Percentiles rank a stretch among this genome's conserved stretches.
phyloP scores from a whole-genome alignment of 495 filamentous ascomycete genomes.

The Penicillium chermesinum region DNA sequence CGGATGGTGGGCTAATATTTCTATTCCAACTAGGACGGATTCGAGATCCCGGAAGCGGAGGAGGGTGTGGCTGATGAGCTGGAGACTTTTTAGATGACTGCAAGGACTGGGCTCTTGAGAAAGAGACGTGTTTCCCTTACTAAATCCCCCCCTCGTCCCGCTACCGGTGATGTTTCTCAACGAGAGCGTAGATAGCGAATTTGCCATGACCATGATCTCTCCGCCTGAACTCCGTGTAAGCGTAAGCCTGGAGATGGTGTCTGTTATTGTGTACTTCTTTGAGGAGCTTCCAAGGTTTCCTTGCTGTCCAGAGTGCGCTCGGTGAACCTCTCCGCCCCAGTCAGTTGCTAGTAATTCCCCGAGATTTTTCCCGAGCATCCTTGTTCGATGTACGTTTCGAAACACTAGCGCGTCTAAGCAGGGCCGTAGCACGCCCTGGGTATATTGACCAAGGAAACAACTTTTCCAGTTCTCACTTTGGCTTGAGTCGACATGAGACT shows the following conservation, averaged over 20 bases:
- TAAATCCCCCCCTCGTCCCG: conserved; percentile 20
- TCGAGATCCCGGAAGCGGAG: conserved; percentile 46
- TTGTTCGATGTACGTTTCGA: no score
- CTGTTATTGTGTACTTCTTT: not conserved
- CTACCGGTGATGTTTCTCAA: conserved; percentile 10
- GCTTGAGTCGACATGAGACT: no score
- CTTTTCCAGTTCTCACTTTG: no score
- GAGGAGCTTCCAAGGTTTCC: no score
- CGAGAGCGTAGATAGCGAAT: conserved; percentile 19
- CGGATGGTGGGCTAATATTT: not conserved
- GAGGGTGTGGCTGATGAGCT: conserved; percentile 37
- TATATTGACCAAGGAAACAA: no score
- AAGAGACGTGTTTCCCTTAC: conserved; percentile 12
- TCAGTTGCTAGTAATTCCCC: no score
- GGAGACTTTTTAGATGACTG: conserved; percentile 44
- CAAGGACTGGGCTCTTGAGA: conserved; percentile 4
- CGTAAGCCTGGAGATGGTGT: no score
- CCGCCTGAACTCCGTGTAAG: not conserved
- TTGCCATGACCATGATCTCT: conserved; percentile 6
- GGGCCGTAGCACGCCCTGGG: no score
- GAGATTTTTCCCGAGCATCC: no score
- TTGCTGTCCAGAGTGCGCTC: no score
- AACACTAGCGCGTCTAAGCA: no score
- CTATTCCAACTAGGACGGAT: conserved; percentile 42
- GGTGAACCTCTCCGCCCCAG: no score